Evolutionary conservation across 2,329 filamentous ascomycete genomes (phyloP), one percentile per base, ranked within the genome.

Genomic region (Penicillium frequentans): DNA sequence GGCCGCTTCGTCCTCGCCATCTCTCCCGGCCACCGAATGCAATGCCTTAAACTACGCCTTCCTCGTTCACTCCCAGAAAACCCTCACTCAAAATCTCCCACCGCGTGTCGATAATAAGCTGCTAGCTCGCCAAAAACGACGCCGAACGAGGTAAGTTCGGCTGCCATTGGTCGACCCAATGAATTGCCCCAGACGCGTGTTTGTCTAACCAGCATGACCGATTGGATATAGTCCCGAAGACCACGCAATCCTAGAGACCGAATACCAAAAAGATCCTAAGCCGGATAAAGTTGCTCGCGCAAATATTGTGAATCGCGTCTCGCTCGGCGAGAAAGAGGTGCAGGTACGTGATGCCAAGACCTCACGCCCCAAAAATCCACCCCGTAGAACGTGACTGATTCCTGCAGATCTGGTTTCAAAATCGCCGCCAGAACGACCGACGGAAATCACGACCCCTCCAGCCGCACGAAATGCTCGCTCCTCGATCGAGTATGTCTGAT

Each of bases 341-440:
- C 93, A 97, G 86, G 93, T 96, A 79, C 75, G 88, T 55, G 57
- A 60, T 59, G 54, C 49, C 50, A 63, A 60, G 55, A 61, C 55
- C 46, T 58, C 59, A 65, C 64, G 19, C 23, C 55, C 65, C 68
- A 75, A 69, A 76, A 61, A 52, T 33, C 39, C 50, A 56, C 61
- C 52, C 55, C 52, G 52, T 55, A 46, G 44, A 49, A 56, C 45
- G 27, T 44, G 46, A 43, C 59, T 63, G 27, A 62, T 45, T 59
- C 42, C 24, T 52, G 54, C 60, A 97, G 93, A 96, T 97, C 67
- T 98, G 93, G 93, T 97, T 97, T 77, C 93, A 97, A 71, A 97
- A 97, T 70, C 86, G 92, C 70, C 85, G 93, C 64, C 93, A 98
- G 75, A 96, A 96, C 75, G 91, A 96, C 73, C 86, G 93, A 67